Evolutionary conservation across 1,284 basidiomycete species (phyloP).

Genomic region (Puccinia polysora): DNA sequence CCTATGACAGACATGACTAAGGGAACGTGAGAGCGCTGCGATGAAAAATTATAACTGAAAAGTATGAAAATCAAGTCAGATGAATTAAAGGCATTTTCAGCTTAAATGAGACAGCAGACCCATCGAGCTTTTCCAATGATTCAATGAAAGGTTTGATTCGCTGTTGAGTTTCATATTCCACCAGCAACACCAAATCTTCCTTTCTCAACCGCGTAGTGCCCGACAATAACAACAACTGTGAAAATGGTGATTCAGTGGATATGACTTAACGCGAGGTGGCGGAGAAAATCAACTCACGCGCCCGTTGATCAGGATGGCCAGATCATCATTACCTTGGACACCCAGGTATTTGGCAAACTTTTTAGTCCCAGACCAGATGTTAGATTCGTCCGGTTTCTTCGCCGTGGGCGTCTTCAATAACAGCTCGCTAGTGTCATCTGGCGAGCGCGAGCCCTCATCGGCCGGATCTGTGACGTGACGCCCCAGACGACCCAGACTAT

Average conservation of each 20-base stretch:
- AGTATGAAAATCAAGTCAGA: background rate
- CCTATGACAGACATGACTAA: conserved; percentile 28
- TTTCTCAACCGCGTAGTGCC: background rate
- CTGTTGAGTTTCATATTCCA: conserved; percentile 38
- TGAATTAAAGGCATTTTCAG: background rate
- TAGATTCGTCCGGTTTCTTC: too few relatives aligned
- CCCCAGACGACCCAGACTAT: background rate
- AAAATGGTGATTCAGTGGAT: background rate
- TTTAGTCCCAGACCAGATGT: conserved; percentile 17
- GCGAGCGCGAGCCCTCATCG: background rate
- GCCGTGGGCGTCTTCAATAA: background rate
- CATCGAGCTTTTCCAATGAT: conserved; percentile 10
- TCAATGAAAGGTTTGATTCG: conserved; percentile 23
- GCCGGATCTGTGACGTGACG: background rate
- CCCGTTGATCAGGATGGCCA: conserved; percentile 71
- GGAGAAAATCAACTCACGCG: conserved; percentile 58
- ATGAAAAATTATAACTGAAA: conserved; percentile 1
- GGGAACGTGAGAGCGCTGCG: conserved; percentile 3
- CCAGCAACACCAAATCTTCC: conserved; percentile 28
- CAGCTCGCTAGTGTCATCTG: background rate
- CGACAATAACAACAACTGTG: conserved; percentile 4
- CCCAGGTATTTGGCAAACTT: conserved; percentile 54
- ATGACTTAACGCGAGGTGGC: background rate
- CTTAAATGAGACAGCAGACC: background rate
- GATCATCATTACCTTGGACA: conserved; percentile 59